Conservation (phyloP, 495 filamentous ascomycete species). For the Glarea lozoyensis region DNA sequence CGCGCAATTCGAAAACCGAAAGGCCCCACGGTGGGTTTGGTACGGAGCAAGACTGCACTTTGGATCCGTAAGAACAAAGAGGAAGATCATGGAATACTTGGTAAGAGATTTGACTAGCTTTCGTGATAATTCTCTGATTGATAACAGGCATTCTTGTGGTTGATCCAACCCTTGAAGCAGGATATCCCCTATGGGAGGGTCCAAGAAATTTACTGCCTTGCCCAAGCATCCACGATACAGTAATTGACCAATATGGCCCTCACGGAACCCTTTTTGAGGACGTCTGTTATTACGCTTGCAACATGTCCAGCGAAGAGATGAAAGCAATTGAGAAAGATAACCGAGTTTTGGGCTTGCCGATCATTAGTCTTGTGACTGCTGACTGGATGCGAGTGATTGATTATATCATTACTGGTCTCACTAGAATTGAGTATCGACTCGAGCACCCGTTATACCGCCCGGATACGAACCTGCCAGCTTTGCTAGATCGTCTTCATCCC, state of each 20-base stretch:
- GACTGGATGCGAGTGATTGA: constrained; percentile 11
- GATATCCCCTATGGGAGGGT: constrained; percentile 11
- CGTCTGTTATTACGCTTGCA: constrained; percentile 3
- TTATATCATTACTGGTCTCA: constrained; percentile 31
- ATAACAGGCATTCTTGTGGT: constrained; percentile 9
- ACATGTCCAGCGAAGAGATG: background rate
- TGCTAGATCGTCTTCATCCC: background rate
- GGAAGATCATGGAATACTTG: constrained; percentile 5
- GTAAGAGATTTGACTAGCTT: background rate
- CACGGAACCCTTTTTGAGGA: constrained; percentile 2
- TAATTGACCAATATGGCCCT: background rate
- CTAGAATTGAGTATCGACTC: constrained; percentile 38
- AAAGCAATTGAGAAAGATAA: constrained; percentile 18
- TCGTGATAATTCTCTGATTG: background rate
- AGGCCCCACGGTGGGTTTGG: constrained; percentile 7
- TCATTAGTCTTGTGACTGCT: constrained; percentile 10
- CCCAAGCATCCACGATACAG: constrained; percentile 5
- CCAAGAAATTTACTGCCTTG: constrained; percentile 8
- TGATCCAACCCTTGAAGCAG: constrained; percentile 11
- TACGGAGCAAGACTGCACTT: constrained; percentile 8
- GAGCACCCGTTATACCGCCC: constrained; percentile 12
- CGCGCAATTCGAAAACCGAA: constrained; percentile 3
- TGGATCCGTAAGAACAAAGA: constrained; percentile 7
- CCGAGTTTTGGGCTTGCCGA: constrained; percentile 11
- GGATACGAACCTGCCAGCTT: background rate